Conservation (phyloP, 805 yeast species). For the Ogataea angusta region DNA sequence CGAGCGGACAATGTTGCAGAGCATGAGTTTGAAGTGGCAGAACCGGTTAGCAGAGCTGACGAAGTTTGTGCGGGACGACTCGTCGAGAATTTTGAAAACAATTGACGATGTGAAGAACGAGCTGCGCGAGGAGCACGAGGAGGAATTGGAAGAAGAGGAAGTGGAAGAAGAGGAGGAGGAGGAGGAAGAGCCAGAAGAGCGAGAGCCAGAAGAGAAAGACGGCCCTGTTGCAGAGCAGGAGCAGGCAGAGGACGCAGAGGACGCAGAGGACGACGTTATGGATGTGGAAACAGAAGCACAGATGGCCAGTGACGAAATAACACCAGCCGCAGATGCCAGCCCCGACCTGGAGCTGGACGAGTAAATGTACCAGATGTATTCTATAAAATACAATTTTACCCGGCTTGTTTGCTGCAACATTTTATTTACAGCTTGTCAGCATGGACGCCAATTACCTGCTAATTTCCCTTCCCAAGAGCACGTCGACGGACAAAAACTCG, state of each 20-base stretch:
- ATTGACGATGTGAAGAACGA: slow-evolving; percentile 12
- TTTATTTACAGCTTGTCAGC: slow-evolving; percentile 8
- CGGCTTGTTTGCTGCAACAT: slow-evolving; percentile 16
- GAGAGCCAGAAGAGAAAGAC: slow-evolving; percentile 8
- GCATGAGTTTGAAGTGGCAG: slow-evolving; percentile 29
- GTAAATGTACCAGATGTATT: background rate
- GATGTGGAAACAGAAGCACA: background rate
- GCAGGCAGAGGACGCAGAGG: slow-evolving; percentile 11
- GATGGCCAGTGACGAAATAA: background rate
- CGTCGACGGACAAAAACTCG: slow-evolving; percentile 30
- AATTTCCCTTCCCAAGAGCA: slow-evolving; percentile 29
- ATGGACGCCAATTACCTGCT: slow-evolving; percentile 30
- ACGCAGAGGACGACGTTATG: background rate
- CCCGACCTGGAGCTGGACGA: slow-evolving; percentile 18
- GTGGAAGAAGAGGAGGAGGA: slow-evolving; percentile 15
- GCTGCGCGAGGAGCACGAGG: slow-evolving; percentile 16
- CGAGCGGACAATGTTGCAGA: slow-evolving; percentile 21
- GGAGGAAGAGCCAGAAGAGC: slow-evolving; percentile 11
- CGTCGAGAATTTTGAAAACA: slow-evolving; percentile 12
- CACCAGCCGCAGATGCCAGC: slow-evolving; percentile 2
- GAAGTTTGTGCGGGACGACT: slow-evolving; percentile 24
- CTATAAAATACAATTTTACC: slow-evolving; percentile 9
- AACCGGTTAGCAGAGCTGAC: slow-evolving; percentile 22
- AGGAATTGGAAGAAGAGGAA: slow-evolving; percentile 6
- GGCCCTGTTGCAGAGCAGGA: slow-evolving; percentile 5